Conservation (phyloP, 2,329 filamentous ascomycete genomes). For the Scopulariopsis brevicaulis region DNA sequence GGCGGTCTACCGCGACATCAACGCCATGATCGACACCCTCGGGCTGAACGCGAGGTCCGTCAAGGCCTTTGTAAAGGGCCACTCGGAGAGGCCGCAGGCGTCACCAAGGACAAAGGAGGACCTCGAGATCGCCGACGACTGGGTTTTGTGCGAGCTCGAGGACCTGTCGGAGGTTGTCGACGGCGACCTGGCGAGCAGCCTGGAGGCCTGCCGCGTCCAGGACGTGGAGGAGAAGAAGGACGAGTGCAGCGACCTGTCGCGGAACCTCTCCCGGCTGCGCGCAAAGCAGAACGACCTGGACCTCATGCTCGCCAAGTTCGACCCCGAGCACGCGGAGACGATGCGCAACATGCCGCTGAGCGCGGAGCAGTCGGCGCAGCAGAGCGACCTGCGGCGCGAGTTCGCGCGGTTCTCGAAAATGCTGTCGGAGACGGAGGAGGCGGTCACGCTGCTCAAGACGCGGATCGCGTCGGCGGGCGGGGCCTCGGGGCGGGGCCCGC, state of each 20-base stretch:
- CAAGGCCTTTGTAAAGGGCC: slow-evolving; percentile 53
- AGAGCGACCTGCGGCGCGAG: slow-evolving; percentile 70
- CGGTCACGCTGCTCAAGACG: slow-evolving; percentile 66
- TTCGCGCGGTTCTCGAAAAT: slow-evolving; percentile 64
- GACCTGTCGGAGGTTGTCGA: slow-evolving; percentile 56
- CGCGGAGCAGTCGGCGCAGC: slow-evolving; percentile 72
- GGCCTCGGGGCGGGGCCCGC: slow-evolving; percentile 30
- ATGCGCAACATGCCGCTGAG: slow-evolving; percentile 65
- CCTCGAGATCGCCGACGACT: slow-evolving; percentile 56
- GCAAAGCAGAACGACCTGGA: slow-evolving; percentile 69
- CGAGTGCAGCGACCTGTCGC: slow-evolving; percentile 54
- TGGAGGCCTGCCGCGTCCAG: slow-evolving; percentile 58
- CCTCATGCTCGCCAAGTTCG: slow-evolving; percentile 57
- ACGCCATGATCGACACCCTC: slow-evolving; percentile 88
- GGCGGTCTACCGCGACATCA: slow-evolving; percentile 67
- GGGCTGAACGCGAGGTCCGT: slow-evolving; percentile 71
- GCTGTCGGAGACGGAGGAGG: slow-evolving; percentile 70
- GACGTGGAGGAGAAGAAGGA: slow-evolving; percentile 58
- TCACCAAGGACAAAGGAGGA: slow-evolving; percentile 51
- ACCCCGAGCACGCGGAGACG: slow-evolving; percentile 54
- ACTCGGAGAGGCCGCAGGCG: slow-evolving; percentile 42
- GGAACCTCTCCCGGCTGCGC: slow-evolving; percentile 60
- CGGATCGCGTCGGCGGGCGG: slow-evolving; percentile 53
- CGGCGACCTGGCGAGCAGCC: slow-evolving; percentile 47
- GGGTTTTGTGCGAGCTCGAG: slow-evolving; percentile 66